Evolutionary conservation across 2,329 filamentous ascomycete genomes (phyloP).

Genomic region (Lomentospora prolificans): DNA sequence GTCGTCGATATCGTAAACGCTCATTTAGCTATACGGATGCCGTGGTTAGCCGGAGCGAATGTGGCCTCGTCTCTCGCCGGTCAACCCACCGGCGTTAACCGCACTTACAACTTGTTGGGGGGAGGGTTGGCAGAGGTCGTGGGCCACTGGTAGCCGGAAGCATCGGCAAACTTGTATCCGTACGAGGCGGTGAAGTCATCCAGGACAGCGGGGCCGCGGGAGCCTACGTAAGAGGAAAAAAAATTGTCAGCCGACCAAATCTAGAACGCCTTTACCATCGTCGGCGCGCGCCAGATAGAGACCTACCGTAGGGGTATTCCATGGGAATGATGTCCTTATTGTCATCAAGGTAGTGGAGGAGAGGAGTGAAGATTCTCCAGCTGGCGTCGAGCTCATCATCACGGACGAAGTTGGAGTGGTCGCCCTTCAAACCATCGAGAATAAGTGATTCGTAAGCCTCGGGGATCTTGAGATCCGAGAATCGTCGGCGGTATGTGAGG

Average conservation of each 20-base stretch:
- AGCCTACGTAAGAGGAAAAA: conserved; percentile 51
- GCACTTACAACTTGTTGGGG: conserved; percentile 71
- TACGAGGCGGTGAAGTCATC: conserved; percentile 98
- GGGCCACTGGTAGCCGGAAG: conserved; percentile 91
- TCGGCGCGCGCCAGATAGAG: background rate
- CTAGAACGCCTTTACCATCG: background rate
- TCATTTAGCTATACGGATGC: background rate
- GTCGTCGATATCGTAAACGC: background rate
- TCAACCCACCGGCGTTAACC: background rate
- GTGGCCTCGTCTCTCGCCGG: background rate
- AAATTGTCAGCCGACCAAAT: conserved; percentile 14
- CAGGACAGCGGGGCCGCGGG: conserved; percentile 87
- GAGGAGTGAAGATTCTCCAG: conserved; percentile 97
- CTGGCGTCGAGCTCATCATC: conserved; percentile 94
- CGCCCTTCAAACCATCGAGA: conserved; percentile 93
- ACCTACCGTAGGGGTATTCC: conserved; percentile 96
- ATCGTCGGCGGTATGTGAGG: conserved; percentile 92
- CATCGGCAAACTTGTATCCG: conserved; percentile 97
- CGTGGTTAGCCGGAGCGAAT: background rate
- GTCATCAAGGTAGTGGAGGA: conserved; percentile 95
- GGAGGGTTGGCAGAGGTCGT: conserved; percentile 55
- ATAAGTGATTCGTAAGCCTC: conserved; percentile 98
- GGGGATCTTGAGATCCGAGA: conserved; percentile 98
- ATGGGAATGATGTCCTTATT: conserved; percentile 99
- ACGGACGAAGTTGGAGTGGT: conserved; percentile 98